Conservation (phyloP, 108 stramenopile genomes). For the Stephanodiscus triporus region DNA sequence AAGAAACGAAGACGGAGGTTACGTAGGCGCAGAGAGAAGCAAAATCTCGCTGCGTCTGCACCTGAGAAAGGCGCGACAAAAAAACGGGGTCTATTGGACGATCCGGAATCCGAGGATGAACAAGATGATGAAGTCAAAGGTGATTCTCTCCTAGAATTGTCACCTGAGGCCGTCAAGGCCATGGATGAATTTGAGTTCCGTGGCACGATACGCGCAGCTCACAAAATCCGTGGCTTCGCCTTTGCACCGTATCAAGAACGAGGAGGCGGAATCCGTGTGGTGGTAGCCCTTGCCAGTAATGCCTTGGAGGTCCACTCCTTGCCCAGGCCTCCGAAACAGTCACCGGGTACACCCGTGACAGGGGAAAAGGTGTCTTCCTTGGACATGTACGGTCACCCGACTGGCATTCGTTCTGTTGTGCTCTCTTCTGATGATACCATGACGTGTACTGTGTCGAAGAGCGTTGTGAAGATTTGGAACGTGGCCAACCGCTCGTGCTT, state of each 20-base stretch:
- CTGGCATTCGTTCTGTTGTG: slow-evolving; percentile 92
- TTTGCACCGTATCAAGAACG: slow-evolving; percentile 65
- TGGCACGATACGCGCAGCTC: slow-evolving; percentile 74
- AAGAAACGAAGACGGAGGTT: slow-evolving; percentile 87
- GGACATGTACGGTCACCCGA: slow-evolving; percentile 94
- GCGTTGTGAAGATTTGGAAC: slow-evolving; percentile 93
- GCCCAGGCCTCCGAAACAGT: slow-evolving; percentile 36
- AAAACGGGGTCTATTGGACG: slow-evolving; percentile 84
- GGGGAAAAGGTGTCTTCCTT: slow-evolving; percentile 62
- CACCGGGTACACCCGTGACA: slow-evolving; percentile 17
- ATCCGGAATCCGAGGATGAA: slow-evolving; percentile 64
- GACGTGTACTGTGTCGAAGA: slow-evolving; percentile 89
- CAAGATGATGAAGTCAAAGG: slow-evolving; percentile 47
- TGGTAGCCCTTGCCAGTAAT: slow-evolving; percentile 90
- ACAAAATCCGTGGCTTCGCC: slow-evolving; percentile 83
- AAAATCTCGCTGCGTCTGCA: slow-evolving; percentile 45
- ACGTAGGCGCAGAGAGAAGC: slow-evolving; percentile 73
- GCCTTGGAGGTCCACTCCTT: slow-evolving; percentile 86
- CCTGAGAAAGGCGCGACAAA: slow-evolving; percentile 25
- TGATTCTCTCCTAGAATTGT: slow-evolving; percentile 17
- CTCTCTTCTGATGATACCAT: slow-evolving; percentile 88
- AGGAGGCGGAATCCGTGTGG: slow-evolving; percentile 71
- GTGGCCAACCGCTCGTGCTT: slow-evolving; percentile 81
- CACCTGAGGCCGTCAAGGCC: slow-evolving; percentile 70
- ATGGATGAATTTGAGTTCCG: slow-evolving; percentile 93